These are phyloP conservation scores for Yamadazyma kitorensis DNA, from an alignment of 805 yeast genomes.

Conservation along the genomic window DNA sequence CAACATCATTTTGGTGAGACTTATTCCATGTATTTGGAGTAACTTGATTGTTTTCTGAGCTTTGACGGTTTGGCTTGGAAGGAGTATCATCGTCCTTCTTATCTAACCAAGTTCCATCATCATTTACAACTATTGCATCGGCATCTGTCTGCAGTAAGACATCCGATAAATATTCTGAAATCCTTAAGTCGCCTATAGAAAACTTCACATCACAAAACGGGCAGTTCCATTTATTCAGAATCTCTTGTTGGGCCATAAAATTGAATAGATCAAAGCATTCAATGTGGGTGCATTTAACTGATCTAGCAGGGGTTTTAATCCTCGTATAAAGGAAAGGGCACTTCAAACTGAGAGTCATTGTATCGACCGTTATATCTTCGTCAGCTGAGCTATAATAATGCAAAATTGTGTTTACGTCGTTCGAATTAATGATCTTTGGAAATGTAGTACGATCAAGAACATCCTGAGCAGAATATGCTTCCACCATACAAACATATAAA, in stretches of 20 bases:
- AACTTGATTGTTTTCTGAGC: too few species aligned
- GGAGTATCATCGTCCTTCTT: slow-evolving; percentile 3
- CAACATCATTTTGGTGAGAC: too few species aligned
- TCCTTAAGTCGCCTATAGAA: slow-evolving; percentile 54
- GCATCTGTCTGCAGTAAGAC: slow-evolving; percentile 53
- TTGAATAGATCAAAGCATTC: slow-evolving; percentile 85
- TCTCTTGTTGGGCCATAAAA: slow-evolving; percentile 71
- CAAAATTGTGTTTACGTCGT: slow-evolving; percentile 49
- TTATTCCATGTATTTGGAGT: too few species aligned
- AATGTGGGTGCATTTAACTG: slow-evolving; percentile 70
- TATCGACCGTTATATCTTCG: slow-evolving; percentile 68
- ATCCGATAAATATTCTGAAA: slow-evolving; percentile 71
- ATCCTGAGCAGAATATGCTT: slow-evolving; percentile 23
- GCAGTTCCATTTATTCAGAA: slow-evolving; percentile 83
- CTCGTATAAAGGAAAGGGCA: slow-evolving; percentile 78
- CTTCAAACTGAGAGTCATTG: slow-evolving; percentile 62
- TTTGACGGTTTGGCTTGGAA: too few species aligned
- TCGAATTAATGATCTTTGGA: slow-evolving; percentile 38
- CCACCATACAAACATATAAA: slow-evolving; percentile 59
- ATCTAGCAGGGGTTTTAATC: slow-evolving; percentile 69
- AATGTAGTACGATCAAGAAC: slow-evolving; percentile 16
- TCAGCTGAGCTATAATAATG: slow-evolving; percentile 20
- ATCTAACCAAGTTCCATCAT: slow-evolving; percentile 69
- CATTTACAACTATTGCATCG: slow-evolving; percentile 63
- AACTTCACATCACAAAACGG: slow-evolving; percentile 69